Evolutionary conservation across 192 early-diverging fungal species (phyloP).

Genomic region (Chytriomyces sp.): DNA sequence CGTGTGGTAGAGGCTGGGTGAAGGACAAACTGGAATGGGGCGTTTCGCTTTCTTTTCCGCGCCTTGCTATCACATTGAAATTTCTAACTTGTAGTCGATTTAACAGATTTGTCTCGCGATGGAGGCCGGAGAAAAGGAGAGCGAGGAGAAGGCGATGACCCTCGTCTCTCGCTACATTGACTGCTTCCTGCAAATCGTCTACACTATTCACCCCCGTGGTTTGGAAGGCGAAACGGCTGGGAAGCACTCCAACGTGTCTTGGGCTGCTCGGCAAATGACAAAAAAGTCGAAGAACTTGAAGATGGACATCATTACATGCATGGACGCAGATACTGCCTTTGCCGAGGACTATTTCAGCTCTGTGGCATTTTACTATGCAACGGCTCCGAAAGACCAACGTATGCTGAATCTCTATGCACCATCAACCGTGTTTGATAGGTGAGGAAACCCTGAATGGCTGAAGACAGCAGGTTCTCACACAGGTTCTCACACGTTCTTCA

Average conservation of each 20-base stretch:
- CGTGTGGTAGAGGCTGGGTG: no score
- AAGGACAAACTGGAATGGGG: no score
- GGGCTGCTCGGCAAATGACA: slow-evolving; percentile 56
- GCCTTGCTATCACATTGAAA: not conserved
- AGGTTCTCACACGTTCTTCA: not conserved
- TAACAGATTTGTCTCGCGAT: slow-evolving; percentile 63
- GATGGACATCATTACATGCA: slow-evolving; percentile 61
- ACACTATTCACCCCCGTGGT: slow-evolving; percentile 63
- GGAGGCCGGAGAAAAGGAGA: slow-evolving; percentile 61
- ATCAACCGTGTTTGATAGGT: slow-evolving; percentile 49
- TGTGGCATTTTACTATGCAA: slow-evolving; percentile 39
- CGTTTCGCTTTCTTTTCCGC: slow-evolving; percentile 10
- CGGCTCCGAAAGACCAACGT: slow-evolving; percentile 15
- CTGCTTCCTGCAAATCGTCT: slow-evolving; percentile 63
- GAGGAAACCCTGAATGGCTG: no score
- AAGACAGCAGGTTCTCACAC: no score
- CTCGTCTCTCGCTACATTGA: slow-evolving; percentile 56
- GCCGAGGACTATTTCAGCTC: slow-evolving; percentile 65
- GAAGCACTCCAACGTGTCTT: slow-evolving; percentile 67
- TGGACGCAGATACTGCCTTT: slow-evolving; percentile 71
- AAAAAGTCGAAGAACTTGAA: slow-evolving; percentile 23
- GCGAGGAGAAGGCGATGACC: slow-evolving; percentile 54
- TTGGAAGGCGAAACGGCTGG: slow-evolving; percentile 64
- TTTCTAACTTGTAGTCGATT: not conserved
- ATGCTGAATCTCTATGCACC: slow-evolving; percentile 41